Conservation (phyloP, 2,329 filamentous ascomycete species). For the Trichoderma atrobrunneum region DNA sequence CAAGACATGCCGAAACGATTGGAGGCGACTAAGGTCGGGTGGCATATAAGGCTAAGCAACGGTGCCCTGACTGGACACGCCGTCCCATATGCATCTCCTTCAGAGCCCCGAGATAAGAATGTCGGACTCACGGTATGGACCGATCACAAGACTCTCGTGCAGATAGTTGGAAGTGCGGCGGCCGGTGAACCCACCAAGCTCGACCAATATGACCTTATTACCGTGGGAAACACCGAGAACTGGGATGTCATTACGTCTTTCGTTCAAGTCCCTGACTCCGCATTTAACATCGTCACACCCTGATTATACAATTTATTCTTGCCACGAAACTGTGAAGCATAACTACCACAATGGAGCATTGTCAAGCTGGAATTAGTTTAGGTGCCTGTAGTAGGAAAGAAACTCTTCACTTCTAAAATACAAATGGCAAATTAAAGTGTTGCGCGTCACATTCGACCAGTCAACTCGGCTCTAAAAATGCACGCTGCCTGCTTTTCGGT, state of each 20-base stretch:
- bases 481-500: background rate
- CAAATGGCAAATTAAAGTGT: background rate
- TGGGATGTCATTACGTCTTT: background rate
- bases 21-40: background rate
- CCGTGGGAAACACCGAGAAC: background rate
- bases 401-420: background rate
- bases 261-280: background rate
- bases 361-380: background rate
- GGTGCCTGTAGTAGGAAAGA: background rate
- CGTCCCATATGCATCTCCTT: background rate
- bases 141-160: background rate
- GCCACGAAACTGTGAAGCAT: background rate
- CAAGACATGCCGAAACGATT: background rate
- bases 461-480: background rate
- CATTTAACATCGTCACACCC: background rate
- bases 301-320: background rate
- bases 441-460: background rate
- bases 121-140: background rate
- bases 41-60: background rate
- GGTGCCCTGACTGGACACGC: background rate
- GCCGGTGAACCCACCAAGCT: background rate
- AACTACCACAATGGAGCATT: background rate
- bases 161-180: background rate
- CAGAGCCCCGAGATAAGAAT: background rate
- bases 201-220: background rate